Evolutionary conservation across 1,284 basidiomycete genomes (phyloP).

Genomic region (Cryptococcus floricola): DNA sequence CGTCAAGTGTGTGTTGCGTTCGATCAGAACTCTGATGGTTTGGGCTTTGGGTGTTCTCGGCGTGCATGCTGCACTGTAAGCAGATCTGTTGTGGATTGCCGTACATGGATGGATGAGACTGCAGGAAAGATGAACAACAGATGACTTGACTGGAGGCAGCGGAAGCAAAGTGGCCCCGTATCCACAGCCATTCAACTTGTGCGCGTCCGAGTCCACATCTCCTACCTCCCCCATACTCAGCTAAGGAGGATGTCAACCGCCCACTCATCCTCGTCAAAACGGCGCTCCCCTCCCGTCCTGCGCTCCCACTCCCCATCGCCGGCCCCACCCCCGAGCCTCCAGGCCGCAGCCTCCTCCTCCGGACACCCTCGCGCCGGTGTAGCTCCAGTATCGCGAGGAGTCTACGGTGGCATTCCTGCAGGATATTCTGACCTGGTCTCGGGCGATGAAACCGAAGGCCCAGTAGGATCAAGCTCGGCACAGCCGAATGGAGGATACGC

Average conservation of each 20-base stretch:
- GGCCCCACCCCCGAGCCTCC: background rate
- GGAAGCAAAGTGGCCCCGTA: too few species aligned
- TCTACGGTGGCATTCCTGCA: conserved; percentile 5
- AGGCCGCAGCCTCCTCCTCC: conserved; percentile 9
- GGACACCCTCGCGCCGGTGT: conserved; percentile 7
- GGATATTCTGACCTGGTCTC: conserved; percentile 5
- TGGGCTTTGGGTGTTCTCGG: too few species aligned
- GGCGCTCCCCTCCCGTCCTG: conserved; percentile 12
- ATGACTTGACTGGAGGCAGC: too few species aligned
- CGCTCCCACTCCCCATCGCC: conserved; percentile 8
- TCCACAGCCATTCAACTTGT: too few species aligned
- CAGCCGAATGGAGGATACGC: conserved; percentile 54
- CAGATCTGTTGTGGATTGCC: too few species aligned
- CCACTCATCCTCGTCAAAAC: conserved; percentile 5
- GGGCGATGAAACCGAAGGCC: conserved; percentile 11
- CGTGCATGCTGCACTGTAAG: too few species aligned
- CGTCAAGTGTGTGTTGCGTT: too few species aligned
- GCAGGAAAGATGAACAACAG: too few species aligned
- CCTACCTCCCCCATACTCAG: too few species aligned
- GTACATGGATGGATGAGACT: too few species aligned
- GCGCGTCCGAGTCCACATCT: too few species aligned
- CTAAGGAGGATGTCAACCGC: background rate
- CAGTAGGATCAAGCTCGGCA: background rate
- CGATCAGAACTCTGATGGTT: too few species aligned
- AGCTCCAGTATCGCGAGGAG: conserved; percentile 4